A percentile compares a stretch with the other conserved stretches of the same genome.
phyloP scores from a whole-genome alignment of 2,329 filamentous ascomycete genomes.

The Fusarium devonianum region DNA sequence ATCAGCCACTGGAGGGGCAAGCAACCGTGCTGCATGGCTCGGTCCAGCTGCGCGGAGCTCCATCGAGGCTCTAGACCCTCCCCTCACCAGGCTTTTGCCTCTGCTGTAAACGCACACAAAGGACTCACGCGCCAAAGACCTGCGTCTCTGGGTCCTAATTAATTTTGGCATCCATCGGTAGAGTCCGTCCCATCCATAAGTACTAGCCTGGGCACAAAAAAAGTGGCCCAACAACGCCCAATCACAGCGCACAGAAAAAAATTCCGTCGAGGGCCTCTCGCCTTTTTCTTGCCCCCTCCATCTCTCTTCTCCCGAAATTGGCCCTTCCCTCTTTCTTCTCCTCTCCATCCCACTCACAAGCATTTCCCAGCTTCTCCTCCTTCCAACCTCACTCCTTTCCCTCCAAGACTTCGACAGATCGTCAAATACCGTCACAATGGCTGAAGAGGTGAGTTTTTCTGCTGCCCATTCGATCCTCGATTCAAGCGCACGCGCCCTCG shows the following conservation, averaged over 20 bases:
- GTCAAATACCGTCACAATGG: constrained; percentile 62
- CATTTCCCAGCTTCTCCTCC: constrained; percentile 38
- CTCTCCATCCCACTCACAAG: constrained; percentile 42
- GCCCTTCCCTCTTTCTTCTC: constrained; percentile 43
- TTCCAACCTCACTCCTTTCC: constrained; percentile 41
- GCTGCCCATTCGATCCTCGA: constrained; percentile 6
- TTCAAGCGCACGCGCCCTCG: constrained; percentile 36
- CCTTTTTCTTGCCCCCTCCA: constrained; percentile 46
- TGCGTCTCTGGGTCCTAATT: constrained; percentile 15
- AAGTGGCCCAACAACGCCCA: constrained; percentile 39
- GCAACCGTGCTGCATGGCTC: constrained; percentile 29
- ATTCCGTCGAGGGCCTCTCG: constrained; percentile 46
- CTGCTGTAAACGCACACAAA: constrained; percentile 1
- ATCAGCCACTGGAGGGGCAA: constrained; percentile 17
- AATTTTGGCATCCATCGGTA: constrained; percentile 27
- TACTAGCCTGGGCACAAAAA: constrained; percentile 23
- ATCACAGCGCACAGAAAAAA: constrained; percentile 50
- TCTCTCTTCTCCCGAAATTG: constrained; percentile 38
- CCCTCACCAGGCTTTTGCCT: not conserved
- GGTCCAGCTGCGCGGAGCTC: constrained; percentile 15
- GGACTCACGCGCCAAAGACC: constrained; percentile 11
- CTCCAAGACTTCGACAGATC: constrained; percentile 45
- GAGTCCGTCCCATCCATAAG: constrained; percentile 33
- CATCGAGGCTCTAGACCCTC: constrained; percentile 15
- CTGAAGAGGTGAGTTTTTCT: constrained; percentile 61